Evolutionary conservation across 108 stramenopile genomes (phyloP), one percentile per base, ranked within the genome.

Genomic region (Aurantiochytrium sp.): DNA sequence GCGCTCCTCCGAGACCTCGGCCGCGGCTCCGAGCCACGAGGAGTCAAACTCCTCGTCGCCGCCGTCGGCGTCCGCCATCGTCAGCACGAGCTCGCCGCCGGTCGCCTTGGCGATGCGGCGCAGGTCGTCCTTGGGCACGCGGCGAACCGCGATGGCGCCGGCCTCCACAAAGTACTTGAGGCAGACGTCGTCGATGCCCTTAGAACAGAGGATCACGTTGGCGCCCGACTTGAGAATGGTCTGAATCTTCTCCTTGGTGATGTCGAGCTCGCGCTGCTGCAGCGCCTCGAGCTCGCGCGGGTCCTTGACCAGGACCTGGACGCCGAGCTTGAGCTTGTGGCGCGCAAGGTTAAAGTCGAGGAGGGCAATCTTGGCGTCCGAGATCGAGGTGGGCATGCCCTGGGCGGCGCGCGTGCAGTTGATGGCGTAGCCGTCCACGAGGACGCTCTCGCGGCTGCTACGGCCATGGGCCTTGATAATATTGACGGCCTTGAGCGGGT

Each of bases 91-190:
- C 54, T 93, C 89, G 55, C 97, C 99, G 34, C 99, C 99, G 34
- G 98, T 99, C 3, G 98, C 97, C 92, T 97, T 97, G 87, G 99
- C 99, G 45, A 99, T 94, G 37, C 99, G 96, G 87, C 96, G 95
- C 86, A 99, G 86, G 94, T 99, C 99, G 85, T 98, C 99, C 89
- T 96, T 95, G 55, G 95, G 94, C 30, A 96, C 96, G 4, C 99
- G 95, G 69, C 99, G 94, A 24, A 96, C 96, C 54, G 96, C 97
- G 37, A 97, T 94, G 55, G 94, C 95, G 21, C 98, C 98, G 15
- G 99, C 99, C 90, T 99, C 97, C 15, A 99, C 98, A 93, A 99
- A 99, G 93, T 99, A 99, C 91, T 99, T 99, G 93, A 98, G 95
- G 89, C 98, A 98, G 54, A 97, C 89, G 90, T 99, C 99, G 88